phyloP scores from a whole-genome alignment of 345 rosid genomes.

The Adansonia digitata region DNA sequence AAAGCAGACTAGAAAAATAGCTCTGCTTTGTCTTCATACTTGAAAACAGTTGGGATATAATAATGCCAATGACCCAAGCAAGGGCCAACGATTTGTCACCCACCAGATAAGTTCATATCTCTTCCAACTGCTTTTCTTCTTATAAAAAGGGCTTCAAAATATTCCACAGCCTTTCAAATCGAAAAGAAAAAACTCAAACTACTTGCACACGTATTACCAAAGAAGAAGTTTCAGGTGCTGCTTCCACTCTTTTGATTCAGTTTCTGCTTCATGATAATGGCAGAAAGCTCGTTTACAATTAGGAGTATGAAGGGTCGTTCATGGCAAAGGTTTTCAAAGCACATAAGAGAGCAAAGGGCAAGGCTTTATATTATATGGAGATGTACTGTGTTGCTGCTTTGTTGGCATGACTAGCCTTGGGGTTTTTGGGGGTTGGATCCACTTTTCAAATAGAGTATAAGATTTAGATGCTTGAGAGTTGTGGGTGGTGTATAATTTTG shows the following conservation, averaged over 20 bases:
- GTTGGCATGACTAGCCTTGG: conserved; percentile 50
- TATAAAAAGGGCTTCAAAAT: background rate
- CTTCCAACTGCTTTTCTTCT: background rate
- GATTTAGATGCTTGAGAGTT: background rate
- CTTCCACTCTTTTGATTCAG: background rate
- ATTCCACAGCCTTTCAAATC: background rate
- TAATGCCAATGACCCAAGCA: conserved; percentile 6
- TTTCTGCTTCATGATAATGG: conserved; percentile 4
- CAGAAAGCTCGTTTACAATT: conserved; percentile 16
- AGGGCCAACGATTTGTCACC: conserved; percentile 16
- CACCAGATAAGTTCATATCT: conserved; percentile 32
- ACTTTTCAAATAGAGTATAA: background rate
- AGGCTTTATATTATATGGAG: conserved; percentile 78
- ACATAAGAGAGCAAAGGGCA: conserved; percentile 60
- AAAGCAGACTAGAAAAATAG: conserved; percentile 20
- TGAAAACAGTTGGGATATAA: conserved; percentile 4
- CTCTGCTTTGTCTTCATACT: conserved; percentile 15
- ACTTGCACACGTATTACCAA: background rate
- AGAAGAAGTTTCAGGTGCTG: background rate
- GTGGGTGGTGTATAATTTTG: background rate
- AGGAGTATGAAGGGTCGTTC: conserved; percentile 40
- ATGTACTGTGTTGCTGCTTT: conserved; percentile 64
- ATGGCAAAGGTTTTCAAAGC: conserved; percentile 62
- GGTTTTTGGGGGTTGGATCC: background rate
- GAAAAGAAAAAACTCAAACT: background rate